Evolutionary conservation across 202 grass and related monocot species (phyloP).

Genomic region (Bolboschoenoplectus hybrid): DNA sequence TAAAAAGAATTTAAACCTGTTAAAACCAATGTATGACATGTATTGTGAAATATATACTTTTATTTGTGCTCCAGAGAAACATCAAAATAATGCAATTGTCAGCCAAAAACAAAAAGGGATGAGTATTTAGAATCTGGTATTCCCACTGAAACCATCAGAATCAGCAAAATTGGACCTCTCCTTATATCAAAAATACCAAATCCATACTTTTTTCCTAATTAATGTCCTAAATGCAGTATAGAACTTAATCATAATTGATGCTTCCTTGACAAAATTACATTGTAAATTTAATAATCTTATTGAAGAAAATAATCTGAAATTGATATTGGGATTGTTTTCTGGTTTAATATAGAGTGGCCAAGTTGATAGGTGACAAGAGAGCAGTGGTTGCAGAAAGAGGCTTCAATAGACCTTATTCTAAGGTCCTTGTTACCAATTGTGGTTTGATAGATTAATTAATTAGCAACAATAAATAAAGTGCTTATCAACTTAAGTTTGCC

Average conservation of each 20-base stretch:
- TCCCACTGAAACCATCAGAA: background rate
- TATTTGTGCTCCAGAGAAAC: background rate
- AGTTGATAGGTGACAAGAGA: conserved; percentile 95
- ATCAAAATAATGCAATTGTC: background rate
- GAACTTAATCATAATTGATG: too few species aligned
- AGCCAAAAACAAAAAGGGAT: background rate
- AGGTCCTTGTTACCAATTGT: conserved; percentile 74
- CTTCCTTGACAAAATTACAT: too few species aligned
- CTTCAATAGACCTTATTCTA: conserved; percentile 88
- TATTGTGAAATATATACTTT: background rate
- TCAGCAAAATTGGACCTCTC: background rate
- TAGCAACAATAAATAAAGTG: background rate
- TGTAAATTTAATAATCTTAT: too few species aligned
- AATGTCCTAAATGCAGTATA: too few species aligned
- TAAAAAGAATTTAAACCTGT: too few species aligned
- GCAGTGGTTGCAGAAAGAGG: conserved; percentile 90
- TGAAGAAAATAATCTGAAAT: background rate
- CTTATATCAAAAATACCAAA: too few species aligned
- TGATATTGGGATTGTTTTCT: conserved; percentile 4
- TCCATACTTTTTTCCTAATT: too few species aligned
- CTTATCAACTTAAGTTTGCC: background rate
- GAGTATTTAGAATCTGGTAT: background rate
- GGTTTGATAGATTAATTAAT: conserved; percentile 50
- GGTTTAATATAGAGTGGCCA: conserved; percentile 68
- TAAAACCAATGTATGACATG: background rate